A percentile compares a stretch with the other conserved stretches of the same genome.
Conservation (phyloP, 2,329 filamentous ascomycete genomes). For the Dactylellina sp. region DNA sequence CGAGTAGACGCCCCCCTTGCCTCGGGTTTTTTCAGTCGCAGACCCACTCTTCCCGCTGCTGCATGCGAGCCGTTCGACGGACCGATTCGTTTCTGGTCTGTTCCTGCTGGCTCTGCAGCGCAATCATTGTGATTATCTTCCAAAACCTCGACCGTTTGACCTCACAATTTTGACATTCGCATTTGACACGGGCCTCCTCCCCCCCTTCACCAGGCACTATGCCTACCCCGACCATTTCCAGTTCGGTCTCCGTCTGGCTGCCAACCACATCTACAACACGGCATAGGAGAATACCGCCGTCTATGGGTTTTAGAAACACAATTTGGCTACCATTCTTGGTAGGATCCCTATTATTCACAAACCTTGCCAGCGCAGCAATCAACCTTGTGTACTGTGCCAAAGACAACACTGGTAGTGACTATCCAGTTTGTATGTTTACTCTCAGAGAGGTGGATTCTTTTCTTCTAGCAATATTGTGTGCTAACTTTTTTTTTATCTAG, state of each 20-base stretch:
- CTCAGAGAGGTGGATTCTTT: not conserved
- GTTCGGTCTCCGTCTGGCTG: slow-evolving; percentile 43
- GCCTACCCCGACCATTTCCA: slow-evolving; percentile 28
- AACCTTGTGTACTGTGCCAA: slow-evolving; percentile 39
- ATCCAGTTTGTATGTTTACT: slow-evolving; percentile 32
- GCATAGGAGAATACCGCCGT: slow-evolving; percentile 47
- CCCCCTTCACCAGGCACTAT: slow-evolving; percentile 26
- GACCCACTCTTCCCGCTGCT: slow-evolving; percentile 13
- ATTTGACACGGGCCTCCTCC: slow-evolving; percentile 4
- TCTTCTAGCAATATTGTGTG: not conserved
- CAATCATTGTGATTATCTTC: slow-evolving; percentile 4
- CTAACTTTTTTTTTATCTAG: not conserved
- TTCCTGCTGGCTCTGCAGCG: slow-evolving; percentile 33
- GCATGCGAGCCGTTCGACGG: slow-evolving; percentile 35
- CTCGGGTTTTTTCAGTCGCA: slow-evolving; percentile 19
- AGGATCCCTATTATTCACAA: slow-evolving; percentile 27
- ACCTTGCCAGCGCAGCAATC: slow-evolving; percentile 23
- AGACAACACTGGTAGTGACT: slow-evolving; percentile 41
- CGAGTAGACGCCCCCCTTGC: slow-evolving; percentile 30
- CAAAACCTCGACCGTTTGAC: slow-evolving; percentile 5
- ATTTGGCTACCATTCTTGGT: slow-evolving; percentile 42
- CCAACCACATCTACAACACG: slow-evolving; percentile 48
- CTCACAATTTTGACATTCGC: slow-evolving; percentile 5
- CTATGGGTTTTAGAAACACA: slow-evolving; percentile 37
- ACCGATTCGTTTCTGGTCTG: slow-evolving; percentile 57